Base-by-base conservation (phyloP, 2,329 filamentous ascomycete species). In the Ascosphaera acerosa region DNA sequence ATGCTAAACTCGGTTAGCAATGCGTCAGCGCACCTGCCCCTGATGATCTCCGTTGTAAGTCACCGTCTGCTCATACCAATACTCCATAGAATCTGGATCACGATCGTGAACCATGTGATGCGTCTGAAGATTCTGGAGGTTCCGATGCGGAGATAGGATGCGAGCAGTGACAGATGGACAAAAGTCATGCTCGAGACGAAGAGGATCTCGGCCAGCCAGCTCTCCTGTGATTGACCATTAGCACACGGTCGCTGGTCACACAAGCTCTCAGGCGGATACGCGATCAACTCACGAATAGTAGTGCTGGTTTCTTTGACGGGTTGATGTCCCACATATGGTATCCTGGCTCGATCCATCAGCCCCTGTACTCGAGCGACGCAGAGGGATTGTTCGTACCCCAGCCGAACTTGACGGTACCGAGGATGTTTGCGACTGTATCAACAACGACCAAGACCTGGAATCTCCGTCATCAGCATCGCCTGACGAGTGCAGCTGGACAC, bases 291-390 rank as follows among this genome's bases (percentile, higher is more conserved):
- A n/a, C n/a, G n/a, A n/a, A n/a, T n/a, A n/a, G n/a, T n/a, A n/a
- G n/a, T n/a, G n/a, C n/a, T n/a, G n/a, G n/a, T n/a, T n/a, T n/a
- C n/a, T n/a, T n/a, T 29, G 34, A 31, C 10, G 33, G 33, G 15
- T 38, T 40, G 18, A 33, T 34, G 27, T 40, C 38, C 35, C 36
- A 40, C 18, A 37, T 37, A 34, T 40, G 38, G 25, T 32, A 26
- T 7, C 38, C 38, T 40, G 19, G 14, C 10, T n/a, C 2, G 10
- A 19, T 7, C 9, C n/a, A 3, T 10, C 16, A 10, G 14, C 18
- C 12, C 30, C n/a, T 3, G 3, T 10, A 30, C 17, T 22, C 14
- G 7, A 7, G 12, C 27, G 7, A 7, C 16, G 15, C 18, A 14
- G n/a, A 18, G 15, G 27, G 3, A 18, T 15, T 18, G 6, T 18